A percentile compares a stretch with the other conserved stretches of the same genome.
phyloP scores from a whole-genome alignment of 768 basidiomycete species.

The Sarcodon sp. region DNA sequence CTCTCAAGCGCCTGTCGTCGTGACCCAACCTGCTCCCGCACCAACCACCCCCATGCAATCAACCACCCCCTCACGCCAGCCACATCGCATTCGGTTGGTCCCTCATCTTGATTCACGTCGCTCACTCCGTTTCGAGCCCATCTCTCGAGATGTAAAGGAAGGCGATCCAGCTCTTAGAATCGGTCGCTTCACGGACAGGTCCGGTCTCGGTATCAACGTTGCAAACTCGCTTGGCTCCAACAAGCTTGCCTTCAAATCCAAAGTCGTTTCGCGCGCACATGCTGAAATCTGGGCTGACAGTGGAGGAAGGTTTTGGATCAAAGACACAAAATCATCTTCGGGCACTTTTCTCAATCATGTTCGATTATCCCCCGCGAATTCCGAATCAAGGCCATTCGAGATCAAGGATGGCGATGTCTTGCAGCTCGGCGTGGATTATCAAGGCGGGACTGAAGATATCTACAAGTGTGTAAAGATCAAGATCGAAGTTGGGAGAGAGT shows the following conservation, averaged over 20 bases:
- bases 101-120: conserved; percentile 89
- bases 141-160: conserved; percentile 70
- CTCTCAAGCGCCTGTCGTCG: conserved; percentile 13
- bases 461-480: conserved; percentile 96
- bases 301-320: conserved; percentile 68
- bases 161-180: conserved; percentile 68
- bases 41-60: conserved; percentile 12
- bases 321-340: conserved; percentile 79
- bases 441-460: conserved; percentile 93
- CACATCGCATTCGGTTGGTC: conserved; percentile 83
- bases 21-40: conserved; percentile 11
- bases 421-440: conserved; percentile 95
- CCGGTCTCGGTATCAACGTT: conserved; percentile 50
- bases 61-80: conserved; percentile 10
- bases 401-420: conserved; percentile 91
- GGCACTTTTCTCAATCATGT: conserved; percentile 97
- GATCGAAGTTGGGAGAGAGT: conserved; percentile 81
- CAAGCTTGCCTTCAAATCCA: conserved; percentile 90
- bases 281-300: conserved; percentile 85
- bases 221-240: conserved; percentile 59
- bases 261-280: conserved; percentile 89
- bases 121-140: conserved; percentile 85
- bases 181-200: conserved; percentile 88
- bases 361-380: conserved; percentile 70
- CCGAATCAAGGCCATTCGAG: conserved; percentile 63